A percentile compares a stretch with the other conserved stretches of the same genome.
phyloP scores from a whole-genome alignment of 805 yeast genomes.

The Ascoidea asiatica region DNA sequence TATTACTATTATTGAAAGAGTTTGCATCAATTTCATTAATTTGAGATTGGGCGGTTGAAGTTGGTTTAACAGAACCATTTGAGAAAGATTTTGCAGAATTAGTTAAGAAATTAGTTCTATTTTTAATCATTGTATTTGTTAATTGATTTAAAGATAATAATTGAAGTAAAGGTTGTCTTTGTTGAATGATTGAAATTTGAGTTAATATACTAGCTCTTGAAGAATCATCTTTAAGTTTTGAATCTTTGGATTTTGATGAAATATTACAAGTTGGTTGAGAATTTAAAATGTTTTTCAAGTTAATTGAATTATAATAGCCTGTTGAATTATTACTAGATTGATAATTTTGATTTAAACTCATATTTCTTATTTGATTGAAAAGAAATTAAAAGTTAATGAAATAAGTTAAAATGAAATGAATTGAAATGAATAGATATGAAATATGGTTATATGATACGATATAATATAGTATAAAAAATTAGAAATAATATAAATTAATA shows the following conservation, averaged over 20 bases:
- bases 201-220: background rate
- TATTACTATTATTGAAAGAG: background rate
- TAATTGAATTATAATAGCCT: too few species aligned
- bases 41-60: background rate
- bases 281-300: too few species aligned
- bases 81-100: background rate
- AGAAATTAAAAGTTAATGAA: too few species aligned
- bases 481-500: too few species aligned
- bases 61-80: background rate
- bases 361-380: too few species aligned
- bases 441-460: too few species aligned
- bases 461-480: too few species aligned
- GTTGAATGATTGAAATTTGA: background rate
- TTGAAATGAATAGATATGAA: too few species aligned
- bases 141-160: slow-evolving; percentile 2
- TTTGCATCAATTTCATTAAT: background rate
- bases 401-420: too few species aligned
- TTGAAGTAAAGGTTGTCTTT: slow-evolving; percentile 3
- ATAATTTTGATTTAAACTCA: background rate
- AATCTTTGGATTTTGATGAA: background rate
- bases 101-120: slow-evolving; percentile 1
- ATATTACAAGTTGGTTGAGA: too few species aligned
- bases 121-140: slow-evolving; percentile 1
- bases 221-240: background rate
- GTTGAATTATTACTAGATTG: background rate